Conservation (phyloP, 1,284 basidiomycete species). For the Somion occarium region DNA sequence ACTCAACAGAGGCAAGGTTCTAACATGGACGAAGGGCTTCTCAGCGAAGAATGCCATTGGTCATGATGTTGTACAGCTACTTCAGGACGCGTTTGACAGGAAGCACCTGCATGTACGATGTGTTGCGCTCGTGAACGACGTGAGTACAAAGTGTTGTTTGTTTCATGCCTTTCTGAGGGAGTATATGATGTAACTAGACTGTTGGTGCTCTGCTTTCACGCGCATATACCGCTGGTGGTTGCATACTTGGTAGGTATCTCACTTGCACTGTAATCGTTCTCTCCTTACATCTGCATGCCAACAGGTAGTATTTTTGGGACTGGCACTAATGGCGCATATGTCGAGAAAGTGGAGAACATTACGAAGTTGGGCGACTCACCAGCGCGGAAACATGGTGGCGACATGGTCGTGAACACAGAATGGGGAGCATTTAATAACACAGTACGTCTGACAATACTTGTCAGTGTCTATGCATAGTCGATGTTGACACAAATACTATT, state of each 20-base stretch:
- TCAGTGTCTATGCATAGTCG: neutral
- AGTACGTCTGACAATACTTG: slow-evolving; percentile 40
- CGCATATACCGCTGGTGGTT: slow-evolving; percentile 88
- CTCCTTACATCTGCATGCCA: too few species aligned
- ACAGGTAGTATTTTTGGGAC: slow-evolving; percentile 87
- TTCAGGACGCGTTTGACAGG: slow-evolving; percentile 91
- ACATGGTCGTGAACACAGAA: slow-evolving; percentile 97
- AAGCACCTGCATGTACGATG: slow-evolving; percentile 94
- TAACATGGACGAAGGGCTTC: slow-evolving; percentile 98
- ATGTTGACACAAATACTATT: neutral
- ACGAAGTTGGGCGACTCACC: slow-evolving; percentile 72
- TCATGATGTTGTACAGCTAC: slow-evolving; percentile 85
- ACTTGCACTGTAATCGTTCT: too few species aligned
- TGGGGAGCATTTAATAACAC: slow-evolving; percentile 96
- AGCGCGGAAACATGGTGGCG: slow-evolving; percentile 54
- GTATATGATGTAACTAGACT: slow-evolving; percentile 49
- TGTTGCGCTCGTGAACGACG: slow-evolving; percentile 95
- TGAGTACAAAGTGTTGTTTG: slow-evolving; percentile 34
- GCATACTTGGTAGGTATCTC: slow-evolving; percentile 68
- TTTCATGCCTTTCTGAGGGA: neutral
- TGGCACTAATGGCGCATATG: slow-evolving; percentile 96
- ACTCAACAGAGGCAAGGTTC: slow-evolving; percentile 81
- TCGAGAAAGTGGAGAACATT: slow-evolving; percentile 84
- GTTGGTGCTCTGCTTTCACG: slow-evolving; percentile 92
- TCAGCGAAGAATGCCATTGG: slow-evolving; percentile 88